Percentiles rank a stretch among this genome's conserved stretches.
Evolutionary conservation across 257 asterid genomes (phyloP).

Genomic region (Scutellaria baicalensis): DNA sequence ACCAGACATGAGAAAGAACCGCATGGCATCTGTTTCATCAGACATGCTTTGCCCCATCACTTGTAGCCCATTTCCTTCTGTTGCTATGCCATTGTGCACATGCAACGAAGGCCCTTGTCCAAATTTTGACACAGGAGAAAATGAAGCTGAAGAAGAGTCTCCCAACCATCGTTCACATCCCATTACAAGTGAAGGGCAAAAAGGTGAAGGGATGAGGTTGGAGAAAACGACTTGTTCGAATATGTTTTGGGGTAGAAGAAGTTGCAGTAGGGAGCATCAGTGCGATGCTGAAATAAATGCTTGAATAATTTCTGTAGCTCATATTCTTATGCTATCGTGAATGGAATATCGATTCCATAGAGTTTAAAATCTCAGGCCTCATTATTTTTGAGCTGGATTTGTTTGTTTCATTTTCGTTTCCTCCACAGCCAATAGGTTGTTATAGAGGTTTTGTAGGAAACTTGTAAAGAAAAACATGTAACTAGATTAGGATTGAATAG

Average conservation of each 20-base stretch:
- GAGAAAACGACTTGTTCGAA: slow-evolving; percentile 74
- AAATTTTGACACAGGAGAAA: slow-evolving; percentile 51
- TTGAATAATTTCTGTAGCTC: slow-evolving; percentile 15
- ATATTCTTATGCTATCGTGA: neutral
- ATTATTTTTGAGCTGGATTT: slow-evolving; percentile 1
- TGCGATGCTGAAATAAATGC: slow-evolving; percentile 94
- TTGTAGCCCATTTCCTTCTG: slow-evolving; percentile 92
- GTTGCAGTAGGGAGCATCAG: slow-evolving; percentile 94
- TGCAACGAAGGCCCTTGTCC: slow-evolving; percentile 78
- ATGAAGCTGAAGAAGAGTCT: slow-evolving; percentile 42
- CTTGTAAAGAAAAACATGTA: slow-evolving; percentile 16
- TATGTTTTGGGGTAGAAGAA: slow-evolving; percentile 95
- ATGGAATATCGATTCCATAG: neutral
- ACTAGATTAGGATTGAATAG: neutral
- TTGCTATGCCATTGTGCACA: slow-evolving; percentile 75
- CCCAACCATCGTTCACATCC: slow-evolving; percentile 49
- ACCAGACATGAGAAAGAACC: slow-evolving; percentile 60
- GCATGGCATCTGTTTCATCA: slow-evolving; percentile 69
- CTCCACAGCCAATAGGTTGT: neutral
- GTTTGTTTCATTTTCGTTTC: slow-evolving; percentile 1
- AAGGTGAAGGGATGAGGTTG: slow-evolving; percentile 51
- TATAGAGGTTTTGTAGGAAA: neutral
- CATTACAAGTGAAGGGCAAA: slow-evolving; percentile 36
- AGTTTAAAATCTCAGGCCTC: slow-evolving; percentile 2
- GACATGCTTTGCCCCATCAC: slow-evolving; percentile 77